A percentile compares a stretch with the other conserved stretches of the same genome.
These are phyloP conservation scores for Clitopilus passeckerianus DNA, from an alignment of 768 basidiomycete genomes.

Conservation along the genomic window DNA sequence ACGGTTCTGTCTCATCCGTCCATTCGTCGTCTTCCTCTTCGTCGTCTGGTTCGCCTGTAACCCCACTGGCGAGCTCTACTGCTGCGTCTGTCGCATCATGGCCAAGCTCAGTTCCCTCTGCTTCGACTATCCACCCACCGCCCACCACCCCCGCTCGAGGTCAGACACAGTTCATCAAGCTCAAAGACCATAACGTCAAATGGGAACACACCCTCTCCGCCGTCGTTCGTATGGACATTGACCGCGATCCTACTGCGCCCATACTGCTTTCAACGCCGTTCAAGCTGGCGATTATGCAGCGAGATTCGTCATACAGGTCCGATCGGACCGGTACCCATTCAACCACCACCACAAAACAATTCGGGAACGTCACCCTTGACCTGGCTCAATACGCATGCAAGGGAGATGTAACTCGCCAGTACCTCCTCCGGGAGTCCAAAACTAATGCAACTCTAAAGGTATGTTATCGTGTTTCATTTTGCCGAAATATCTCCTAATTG, in stretches of 20 bases:
- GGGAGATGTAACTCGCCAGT: slow-evolving; percentile 53
- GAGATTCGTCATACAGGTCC: slow-evolving; percentile 42
- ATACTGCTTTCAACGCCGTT: slow-evolving; percentile 56
- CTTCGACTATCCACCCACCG: slow-evolving; percentile 5
- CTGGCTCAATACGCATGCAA: slow-evolving; percentile 71
- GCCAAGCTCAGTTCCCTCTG: slow-evolving; percentile 6
- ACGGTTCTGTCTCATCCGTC: slow-evolving; percentile 7
- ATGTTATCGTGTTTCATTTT: slow-evolving; percentile 4
- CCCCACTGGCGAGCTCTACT: slow-evolving; percentile 7
- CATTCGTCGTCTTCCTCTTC: slow-evolving; percentile 1
- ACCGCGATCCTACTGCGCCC: slow-evolving; percentile 32
- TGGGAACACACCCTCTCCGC: slow-evolving; percentile 60
- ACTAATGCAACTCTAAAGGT: slow-evolving; percentile 79
- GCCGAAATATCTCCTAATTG: neutral
- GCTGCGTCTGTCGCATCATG: slow-evolving; percentile 2
- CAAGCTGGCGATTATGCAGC: slow-evolving; percentile 62
- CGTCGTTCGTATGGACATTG: slow-evolving; percentile 54
- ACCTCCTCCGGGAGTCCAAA: slow-evolving; percentile 68
- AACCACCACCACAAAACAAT: slow-evolving; percentile 18
- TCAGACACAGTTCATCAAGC: slow-evolving; percentile 50
- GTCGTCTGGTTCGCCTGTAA: slow-evolving; percentile 1
- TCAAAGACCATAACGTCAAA: slow-evolving; percentile 59
- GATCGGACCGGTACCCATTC: neutral
- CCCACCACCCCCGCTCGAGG: slow-evolving; percentile 43
- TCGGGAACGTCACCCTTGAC: slow-evolving; percentile 66